Base-by-base conservation (phyloP, 2,329 filamentous ascomycete genomes). In the Samsoniella hepiali region DNA sequence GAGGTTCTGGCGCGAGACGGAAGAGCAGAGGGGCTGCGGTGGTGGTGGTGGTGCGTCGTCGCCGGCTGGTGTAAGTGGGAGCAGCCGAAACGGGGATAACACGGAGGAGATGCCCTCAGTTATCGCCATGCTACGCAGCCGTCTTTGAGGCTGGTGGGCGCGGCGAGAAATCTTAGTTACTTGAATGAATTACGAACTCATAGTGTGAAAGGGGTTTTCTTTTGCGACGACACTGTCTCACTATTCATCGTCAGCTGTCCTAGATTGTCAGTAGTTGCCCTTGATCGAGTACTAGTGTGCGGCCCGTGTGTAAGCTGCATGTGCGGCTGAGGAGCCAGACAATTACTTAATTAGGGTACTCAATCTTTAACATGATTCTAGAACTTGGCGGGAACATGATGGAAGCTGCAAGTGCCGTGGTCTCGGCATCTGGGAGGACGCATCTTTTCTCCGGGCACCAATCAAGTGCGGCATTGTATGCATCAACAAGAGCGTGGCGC, bases 1-100 rank as follows among this genome's bases (percentile, higher is more conserved):
- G 15, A 51, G 31, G 15, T 58, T 57, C 42, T 63, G 61, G 61
- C 15, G 29, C 10, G 61, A 49, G 34, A 32, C n/a, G 27, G 29
- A 27, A 6, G 59, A 47, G 49, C 34, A 22, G 40, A 11, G 9
- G 3, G 3, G 29, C 5, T 22, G 29, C 17, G 5, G 13, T 3
- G 11, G 4, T 17, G 58, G 3, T 6, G 5, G n/a, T 22, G 22
- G 27, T n/a, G 58, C 13, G 2, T 22, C 22, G 22, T 22, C 22
- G 22, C 17, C 3, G 34, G 29, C 15, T n/a, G 29, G 36, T 62
- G 31, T 38, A 47, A 36, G 31, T 36, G 38, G 45, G 17, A 44
- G 45, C 22, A 34, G 15, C 17, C 29, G 7, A 10, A 31, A 54
- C 10, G 40, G 17, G 6, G 50, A 62, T 22, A 22, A 22, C 31